These are phyloP conservation scores for Cantharellus cinnabarinus DNA, from an alignment of 768 basidiomycete genomes.

Conservation along the genomic window DNA sequence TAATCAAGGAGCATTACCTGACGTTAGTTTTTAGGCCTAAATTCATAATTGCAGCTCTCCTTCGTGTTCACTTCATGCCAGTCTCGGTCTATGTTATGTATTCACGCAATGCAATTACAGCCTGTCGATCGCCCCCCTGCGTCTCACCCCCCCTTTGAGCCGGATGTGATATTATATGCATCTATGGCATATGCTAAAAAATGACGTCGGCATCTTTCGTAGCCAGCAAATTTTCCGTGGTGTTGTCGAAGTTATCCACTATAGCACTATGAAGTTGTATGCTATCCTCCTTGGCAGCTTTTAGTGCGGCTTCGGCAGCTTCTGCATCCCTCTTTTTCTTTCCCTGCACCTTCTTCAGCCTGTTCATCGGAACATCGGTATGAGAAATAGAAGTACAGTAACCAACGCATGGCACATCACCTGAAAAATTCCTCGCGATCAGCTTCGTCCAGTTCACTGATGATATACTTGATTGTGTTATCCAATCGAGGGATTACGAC, in stretches of 20 bases:
- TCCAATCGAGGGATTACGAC: slow-evolving; percentile 88
- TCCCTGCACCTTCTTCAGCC: slow-evolving; percentile 90
- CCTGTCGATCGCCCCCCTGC: too few species aligned
- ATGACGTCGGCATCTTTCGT: slow-evolving; percentile 87
- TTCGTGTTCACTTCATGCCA: too few species aligned
- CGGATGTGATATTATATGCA: too few species aligned
- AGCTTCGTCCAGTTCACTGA: slow-evolving; percentile 97
- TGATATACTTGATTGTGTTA: slow-evolving; percentile 95
- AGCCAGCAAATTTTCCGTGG: slow-evolving; percentile 40
- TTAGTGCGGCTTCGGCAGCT: slow-evolving; percentile 12
- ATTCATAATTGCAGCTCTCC: too few species aligned
- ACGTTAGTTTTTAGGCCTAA: neutral
- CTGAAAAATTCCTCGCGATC: slow-evolving; percentile 90
- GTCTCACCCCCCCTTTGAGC: too few species aligned
- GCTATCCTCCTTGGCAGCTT: slow-evolving; percentile 7
- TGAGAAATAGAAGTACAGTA: neutral
- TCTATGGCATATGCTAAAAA: slow-evolving; percentile 29
- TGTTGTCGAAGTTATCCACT: slow-evolving; percentile 7
- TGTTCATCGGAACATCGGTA: slow-evolving; percentile 25
- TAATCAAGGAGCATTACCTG: neutral
- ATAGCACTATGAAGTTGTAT: too few species aligned
- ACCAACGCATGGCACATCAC: slow-evolving; percentile 18
- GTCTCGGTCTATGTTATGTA: too few species aligned
- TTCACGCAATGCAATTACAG: too few species aligned
- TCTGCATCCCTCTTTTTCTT: slow-evolving; percentile 84